Percentiles rank a stretch among this genome's conserved stretches.
Conservation (phyloP, 2,329 filamentous ascomycete species). For the Magnaporthales sp. region DNA sequence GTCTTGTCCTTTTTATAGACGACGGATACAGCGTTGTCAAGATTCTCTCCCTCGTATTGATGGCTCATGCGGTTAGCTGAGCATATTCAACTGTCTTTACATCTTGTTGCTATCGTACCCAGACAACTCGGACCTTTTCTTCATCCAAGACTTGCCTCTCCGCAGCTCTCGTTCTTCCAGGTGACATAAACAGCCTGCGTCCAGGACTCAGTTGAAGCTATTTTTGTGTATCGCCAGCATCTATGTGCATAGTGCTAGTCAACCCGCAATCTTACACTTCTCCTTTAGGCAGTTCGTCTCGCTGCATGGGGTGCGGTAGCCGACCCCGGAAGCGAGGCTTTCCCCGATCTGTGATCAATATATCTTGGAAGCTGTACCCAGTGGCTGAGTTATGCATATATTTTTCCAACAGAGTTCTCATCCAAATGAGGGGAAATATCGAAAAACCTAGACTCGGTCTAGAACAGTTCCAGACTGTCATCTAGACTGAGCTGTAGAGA, state of each 20-base stretch:
- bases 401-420: background rate
- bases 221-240: background rate
- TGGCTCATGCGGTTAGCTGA: background rate
- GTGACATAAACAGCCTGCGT: background rate
- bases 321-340: background rate
- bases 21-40: background rate
- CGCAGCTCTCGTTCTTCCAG: background rate
- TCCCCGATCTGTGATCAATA: background rate
- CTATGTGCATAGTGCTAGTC: background rate
- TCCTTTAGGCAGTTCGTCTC: background rate
- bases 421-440: background rate
- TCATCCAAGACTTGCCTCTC: background rate
- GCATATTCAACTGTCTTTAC: background rate
- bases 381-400: background rate
- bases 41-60: background rate
- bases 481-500: background rate
- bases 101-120: background rate
- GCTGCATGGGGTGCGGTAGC: background rate
- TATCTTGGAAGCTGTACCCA: background rate
- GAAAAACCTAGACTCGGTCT: background rate
- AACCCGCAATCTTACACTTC: background rate
- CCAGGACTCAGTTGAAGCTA: background rate
- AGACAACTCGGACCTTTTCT: background rate
- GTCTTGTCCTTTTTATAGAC: background rate
- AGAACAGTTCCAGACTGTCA: background rate